Base-by-base conservation (phyloP, 1,139 yeast genomes). In the Lodderomyces parapsilosis region DNA sequence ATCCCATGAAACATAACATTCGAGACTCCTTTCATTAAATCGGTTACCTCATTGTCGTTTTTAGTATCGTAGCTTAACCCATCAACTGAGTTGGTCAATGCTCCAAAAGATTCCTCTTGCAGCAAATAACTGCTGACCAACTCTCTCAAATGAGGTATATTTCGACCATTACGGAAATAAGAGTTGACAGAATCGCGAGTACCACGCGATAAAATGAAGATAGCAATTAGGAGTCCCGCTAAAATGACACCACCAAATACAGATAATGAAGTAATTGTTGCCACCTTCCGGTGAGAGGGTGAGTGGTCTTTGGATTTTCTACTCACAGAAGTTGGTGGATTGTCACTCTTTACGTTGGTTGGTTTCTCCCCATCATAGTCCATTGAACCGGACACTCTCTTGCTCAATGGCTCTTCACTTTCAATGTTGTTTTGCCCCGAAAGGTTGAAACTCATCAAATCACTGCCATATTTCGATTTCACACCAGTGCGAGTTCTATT, bases 1-100 rank as follows among this genome's bases (percentile, higher is more conserved):
- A 83, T 50, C 0, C 89, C 89, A 50, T 76, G 70, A 49, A 83
- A 79, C 3, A 71, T 42, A 2, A 58, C 57, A 52, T 49, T 46
- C 15, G 50, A 33, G 8, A 43, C 47, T 23, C 59, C 57, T 14
- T 58, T 58, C 74, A 75, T 67, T 17, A 68, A 47, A 1, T 53
- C 43, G 25, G 51, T 47, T 1, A 72, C 51, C 41, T 67, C 68
- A 3, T 43, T 37, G 42, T 68, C 71, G 1, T 53, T 47, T 32
- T 56, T 58, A 42, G 60, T 69, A n/a, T 51, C 53, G 1, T 55
- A 46, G 38, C 63, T 68, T 18, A 73, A 34, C 3, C 52, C 52
- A 19, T 43, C 47, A 14, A 40, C 37, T 1, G 49, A 40, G 32
- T 48, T 48, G 7, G 35, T 38, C 30, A 24, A 20, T 6, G n/a